Evolutionary conservation across 805 yeast genomes (phyloP).

Genomic region (Yamadazyma paraphyllophila): DNA sequence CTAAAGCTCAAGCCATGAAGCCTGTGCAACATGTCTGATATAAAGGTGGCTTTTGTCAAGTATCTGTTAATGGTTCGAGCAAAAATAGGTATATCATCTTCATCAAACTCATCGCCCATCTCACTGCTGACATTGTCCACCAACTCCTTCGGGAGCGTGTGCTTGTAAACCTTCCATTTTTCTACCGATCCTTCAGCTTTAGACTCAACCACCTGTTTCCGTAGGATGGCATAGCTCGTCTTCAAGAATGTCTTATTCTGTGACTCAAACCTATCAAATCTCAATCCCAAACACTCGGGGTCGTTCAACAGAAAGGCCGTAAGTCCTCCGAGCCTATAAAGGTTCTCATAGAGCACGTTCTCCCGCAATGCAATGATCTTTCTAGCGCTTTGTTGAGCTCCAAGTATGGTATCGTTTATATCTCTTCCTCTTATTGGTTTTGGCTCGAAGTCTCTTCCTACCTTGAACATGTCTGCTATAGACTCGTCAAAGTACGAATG

Average conservation of each 20-base stretch:
- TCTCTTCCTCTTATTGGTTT: constrained; percentile 1
- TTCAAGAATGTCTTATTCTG: constrained; percentile 22
- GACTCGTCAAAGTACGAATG: constrained; percentile 32
- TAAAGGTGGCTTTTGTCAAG: constrained; percentile 15
- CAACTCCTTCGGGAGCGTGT: constrained; percentile 35
- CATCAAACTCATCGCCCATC: constrained; percentile 13
- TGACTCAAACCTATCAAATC: constrained; percentile 46
- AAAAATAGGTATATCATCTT: constrained; percentile 14
- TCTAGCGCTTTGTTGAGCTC: constrained; percentile 6
- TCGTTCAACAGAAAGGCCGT: constrained; percentile 52
- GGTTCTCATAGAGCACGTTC: constrained; percentile 44
- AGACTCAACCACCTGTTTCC: constrained; percentile 2
- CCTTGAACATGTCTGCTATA: constrained; percentile 22
- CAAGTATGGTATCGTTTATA: constrained; percentile 3
- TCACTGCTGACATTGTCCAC: constrained; percentile 1
- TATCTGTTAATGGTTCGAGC: constrained; percentile 21
- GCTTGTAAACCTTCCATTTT: constrained; percentile 32
- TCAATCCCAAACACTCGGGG: constrained; percentile 39
- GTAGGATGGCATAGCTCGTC: constrained; percentile 51
- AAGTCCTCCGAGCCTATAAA: constrained; percentile 47
- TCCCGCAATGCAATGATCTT: constrained; percentile 20
- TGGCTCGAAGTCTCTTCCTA: constrained; percentile 8
- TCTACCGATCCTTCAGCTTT: background rate
- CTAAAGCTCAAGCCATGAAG: constrained; percentile 1
- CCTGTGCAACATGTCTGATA: constrained; percentile 3